Base-by-base conservation (phyloP, 2,329 filamentous ascomycete species). In the Colletotrichum destructivum region DNA sequence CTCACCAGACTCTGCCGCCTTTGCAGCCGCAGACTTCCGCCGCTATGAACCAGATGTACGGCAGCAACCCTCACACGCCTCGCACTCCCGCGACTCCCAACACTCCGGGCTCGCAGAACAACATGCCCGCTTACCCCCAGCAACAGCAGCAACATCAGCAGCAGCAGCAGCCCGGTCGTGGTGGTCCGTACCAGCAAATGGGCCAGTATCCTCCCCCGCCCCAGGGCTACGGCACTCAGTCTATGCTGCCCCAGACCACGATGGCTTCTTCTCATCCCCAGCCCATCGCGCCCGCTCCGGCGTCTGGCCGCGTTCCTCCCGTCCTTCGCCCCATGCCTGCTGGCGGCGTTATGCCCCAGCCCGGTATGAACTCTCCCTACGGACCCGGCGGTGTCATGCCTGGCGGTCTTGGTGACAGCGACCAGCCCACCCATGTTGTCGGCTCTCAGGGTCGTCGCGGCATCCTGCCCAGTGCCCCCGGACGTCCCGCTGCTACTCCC, bases 401-500 rank as follows among this genome's bases (percentile, higher is more conserved):
- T 66, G 88, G 85, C 79, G 86, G 85, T 76, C 81, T 88, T 71
- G 86, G 85, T 71, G 89, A 89, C 59, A 83, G 82, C 44, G 90
- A 92, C 15, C 90, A 91, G 77, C 94, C 93, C 18, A 96, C 94
- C 42, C 96, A 98, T 79, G 96, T 98, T 60, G 96, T 98, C 66
- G 96, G 96, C 65, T 97, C 95, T 35, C 96, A 98, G 84, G 96
- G 96, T 71, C 91, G 96, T 74, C 90, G 96, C 75, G 96, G 96
- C 60, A 97, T 98, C 49, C 84, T 98, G 73, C 96, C 96, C 18
- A 98, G 95, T 77, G 95, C 95, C 73, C 94, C 95, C 40, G 95
- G 95, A 54, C 89, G 95, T 71, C 93, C 95, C 67, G 91, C 94
- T 65, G 94, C 94, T 35, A 91, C 93, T 42, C 86, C 92, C 26